Conservation (phyloP, 805 yeast genomes). For the Yamadazyma akitaensis region DNA sequence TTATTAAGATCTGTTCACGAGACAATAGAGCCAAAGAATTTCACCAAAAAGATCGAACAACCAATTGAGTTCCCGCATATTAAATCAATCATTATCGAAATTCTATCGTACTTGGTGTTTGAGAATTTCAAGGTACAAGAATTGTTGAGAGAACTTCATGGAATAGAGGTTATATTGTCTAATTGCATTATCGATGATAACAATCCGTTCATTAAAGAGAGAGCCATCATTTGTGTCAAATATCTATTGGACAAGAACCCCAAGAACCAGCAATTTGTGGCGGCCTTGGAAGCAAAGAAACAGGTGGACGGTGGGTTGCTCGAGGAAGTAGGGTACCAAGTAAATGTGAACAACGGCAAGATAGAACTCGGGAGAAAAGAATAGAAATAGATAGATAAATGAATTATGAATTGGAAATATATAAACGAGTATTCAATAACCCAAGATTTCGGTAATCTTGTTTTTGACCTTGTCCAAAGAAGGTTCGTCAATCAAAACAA, state of each 20-base stretch:
- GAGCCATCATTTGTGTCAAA: constrained; percentile 75
- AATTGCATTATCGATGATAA: constrained; percentile 83
- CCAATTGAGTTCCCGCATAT: constrained; percentile 45
- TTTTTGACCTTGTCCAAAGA: constrained; percentile 71
- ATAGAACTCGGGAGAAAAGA: neutral
- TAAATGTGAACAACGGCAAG: constrained; percentile 32
- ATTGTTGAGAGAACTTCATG: constrained; percentile 58
- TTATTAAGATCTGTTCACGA: constrained; percentile 41
- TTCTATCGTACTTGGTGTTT: constrained; percentile 55
- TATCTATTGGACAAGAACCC: constrained; percentile 61
- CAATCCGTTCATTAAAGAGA: constrained; percentile 85
- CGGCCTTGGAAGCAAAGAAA: constrained; percentile 70
- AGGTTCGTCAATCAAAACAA: constrained; percentile 65
- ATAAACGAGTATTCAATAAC: constrained; percentile 4
- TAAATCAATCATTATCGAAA: constrained; percentile 64
- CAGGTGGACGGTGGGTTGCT: constrained; percentile 56
- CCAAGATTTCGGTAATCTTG: constrained; percentile 70
- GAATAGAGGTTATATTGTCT: constrained; percentile 67
- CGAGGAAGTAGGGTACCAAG: constrained; percentile 71
- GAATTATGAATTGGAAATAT: neutral
- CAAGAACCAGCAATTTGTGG: constrained; percentile 74
- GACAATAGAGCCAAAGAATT: constrained; percentile 29
- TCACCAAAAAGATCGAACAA: constrained; percentile 25
- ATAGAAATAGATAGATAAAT: neutral
- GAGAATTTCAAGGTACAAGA: constrained; percentile 62